Conservation (phyloP, 2,329 filamentous ascomycete species). For the Ascocoryne sarcoides region DNA sequence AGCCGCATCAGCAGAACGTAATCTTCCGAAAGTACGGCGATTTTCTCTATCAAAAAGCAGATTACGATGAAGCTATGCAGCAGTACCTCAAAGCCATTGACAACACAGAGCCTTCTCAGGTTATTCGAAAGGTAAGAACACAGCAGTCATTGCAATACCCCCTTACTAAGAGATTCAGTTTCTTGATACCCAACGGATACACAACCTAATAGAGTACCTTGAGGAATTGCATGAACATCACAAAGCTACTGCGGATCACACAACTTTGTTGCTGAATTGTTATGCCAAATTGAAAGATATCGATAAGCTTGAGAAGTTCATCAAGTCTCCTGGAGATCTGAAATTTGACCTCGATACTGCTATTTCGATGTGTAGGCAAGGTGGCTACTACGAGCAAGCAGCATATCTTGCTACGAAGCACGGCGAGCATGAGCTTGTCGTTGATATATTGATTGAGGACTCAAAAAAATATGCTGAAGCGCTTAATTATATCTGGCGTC, state of each 20-base stretch:
- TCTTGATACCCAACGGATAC: slow-evolving; percentile 91
- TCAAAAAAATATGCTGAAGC: slow-evolving; percentile 85
- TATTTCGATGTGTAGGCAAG: slow-evolving; percentile 94
- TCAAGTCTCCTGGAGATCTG: slow-evolving; percentile 86
- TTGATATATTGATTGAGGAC: slow-evolving; percentile 93
- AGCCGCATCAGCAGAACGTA: slow-evolving; percentile 71
- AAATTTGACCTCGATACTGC: slow-evolving; percentile 97
- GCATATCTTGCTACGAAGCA: slow-evolving; percentile 93
- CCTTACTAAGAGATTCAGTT: slow-evolving; percentile 48
- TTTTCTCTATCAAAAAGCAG: slow-evolving; percentile 85
- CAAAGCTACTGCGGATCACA: slow-evolving; percentile 90
- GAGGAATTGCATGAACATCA: slow-evolving; percentile 94
- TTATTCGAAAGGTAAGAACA: slow-evolving; percentile 74
- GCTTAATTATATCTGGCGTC: slow-evolving; percentile 80
- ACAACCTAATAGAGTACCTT: slow-evolving; percentile 93
- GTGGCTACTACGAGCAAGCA: slow-evolving; percentile 93
- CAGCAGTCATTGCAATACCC: neutral
- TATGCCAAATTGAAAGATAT: slow-evolving; percentile 98
- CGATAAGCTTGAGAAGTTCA: slow-evolving; percentile 90
- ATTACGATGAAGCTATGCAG: slow-evolving; percentile 98
- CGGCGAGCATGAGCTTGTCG: slow-evolving; percentile 84
- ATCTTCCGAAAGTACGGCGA: slow-evolving; percentile 95
- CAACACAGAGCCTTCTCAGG: slow-evolving; percentile 90
- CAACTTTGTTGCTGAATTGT: slow-evolving; percentile 87
- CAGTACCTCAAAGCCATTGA: slow-evolving; percentile 96